phyloP scores from a whole-genome alignment of 2,329 filamentous ascomycete genomes.

The Ophiocordyceps camponoti-saundersi region DNA sequence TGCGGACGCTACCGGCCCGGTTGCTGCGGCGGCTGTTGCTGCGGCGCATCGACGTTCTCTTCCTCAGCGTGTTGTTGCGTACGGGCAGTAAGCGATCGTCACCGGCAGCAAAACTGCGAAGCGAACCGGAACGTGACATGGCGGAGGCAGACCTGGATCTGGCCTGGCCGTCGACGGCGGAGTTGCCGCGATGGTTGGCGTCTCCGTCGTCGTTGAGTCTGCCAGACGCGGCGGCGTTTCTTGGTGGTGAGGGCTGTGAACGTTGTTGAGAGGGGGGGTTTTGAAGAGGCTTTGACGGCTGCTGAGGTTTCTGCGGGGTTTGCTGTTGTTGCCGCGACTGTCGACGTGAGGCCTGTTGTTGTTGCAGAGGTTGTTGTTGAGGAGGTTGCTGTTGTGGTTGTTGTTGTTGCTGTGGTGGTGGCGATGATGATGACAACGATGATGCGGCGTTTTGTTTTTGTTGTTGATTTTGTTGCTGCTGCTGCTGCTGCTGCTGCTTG shows the following conservation, averaged over 20 bases:
- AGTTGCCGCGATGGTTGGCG: conserved; percentile 48
- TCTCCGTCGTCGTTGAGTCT: conserved; percentile 57
- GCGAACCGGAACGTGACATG: conserved; percentile 46
- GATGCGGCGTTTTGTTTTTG: neutral
- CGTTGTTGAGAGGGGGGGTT: neutral
- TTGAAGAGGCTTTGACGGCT: neutral
- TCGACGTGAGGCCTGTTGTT: neutral
- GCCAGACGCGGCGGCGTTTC: neutral
- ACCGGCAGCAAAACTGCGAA: conserved; percentile 33
- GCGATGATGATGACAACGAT: no score
- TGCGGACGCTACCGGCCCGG: conserved; percentile 73
- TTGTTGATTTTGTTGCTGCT: neutral
- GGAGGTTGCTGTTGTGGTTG: neutral
- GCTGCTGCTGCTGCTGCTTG: neutral
- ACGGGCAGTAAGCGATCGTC: conserved; percentile 24
- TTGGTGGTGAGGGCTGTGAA: neutral
- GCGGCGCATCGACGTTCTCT: conserved; percentile 65
- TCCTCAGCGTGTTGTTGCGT: conserved; percentile 63
- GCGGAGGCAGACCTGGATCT: conserved; percentile 8
- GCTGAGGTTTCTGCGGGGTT: neutral
- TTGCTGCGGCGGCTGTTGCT: conserved; percentile 67
- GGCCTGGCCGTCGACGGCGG: conserved; percentile 34
- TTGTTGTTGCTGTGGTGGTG: neutral
- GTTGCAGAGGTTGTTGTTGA: neutral
- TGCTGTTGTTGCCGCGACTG: neutral